Base-by-base conservation (phyloP, 192 early-diverging fungal species). In the Umbelopsis sp. region DNA sequence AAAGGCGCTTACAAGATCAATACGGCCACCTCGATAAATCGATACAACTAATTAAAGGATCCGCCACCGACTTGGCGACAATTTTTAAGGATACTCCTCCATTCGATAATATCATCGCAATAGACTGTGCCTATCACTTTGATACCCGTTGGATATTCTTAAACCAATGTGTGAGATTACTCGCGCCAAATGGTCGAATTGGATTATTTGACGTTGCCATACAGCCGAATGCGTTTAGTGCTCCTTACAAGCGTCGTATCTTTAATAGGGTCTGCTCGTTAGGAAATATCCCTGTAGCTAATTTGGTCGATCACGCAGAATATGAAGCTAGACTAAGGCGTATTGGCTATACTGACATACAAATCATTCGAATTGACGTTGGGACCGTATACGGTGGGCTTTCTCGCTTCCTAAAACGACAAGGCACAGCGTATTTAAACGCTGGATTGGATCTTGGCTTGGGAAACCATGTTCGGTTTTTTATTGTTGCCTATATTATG, bases 71-170 rank as follows among this genome's bases (percentile, higher is more conserved):
- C 7, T 35, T 73, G 30, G 33, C 21, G 3, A 13, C 20, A 45
- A 45, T 21, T 3, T 44, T 47, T 13, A 18, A 37, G 2, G 6
- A 16, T 11, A 16, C 47, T 15, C 18, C 52, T 4, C 35, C 46
- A 3, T 84, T 80, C 41, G 74, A 76, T n/a, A 66, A 75, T 71
- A 77, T 85, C 10, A 16, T 85, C 27, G 81, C 78, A 0, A 78
- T 85, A 30, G 84, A 85, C 58, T 78, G 81, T 0, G 84, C 84
- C 1, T 83, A 83, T 48, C 84, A 85, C 27, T 85, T 80, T 66
- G 74, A 77, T 30, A 81, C 84, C 1, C 79, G 82, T 2, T 80
- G 73, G 25, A 27, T 58, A 4, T 85, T 85, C 16, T 33, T 85
- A 1, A 55, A 47, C 4, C 64, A 75, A 12, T 73, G 71, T 20